Evolutionary conservation across 495 filamentous ascomycete species (phyloP), one percentile per base, ranked within the genome.

Genomic region (Xylaria longipes): DNA sequence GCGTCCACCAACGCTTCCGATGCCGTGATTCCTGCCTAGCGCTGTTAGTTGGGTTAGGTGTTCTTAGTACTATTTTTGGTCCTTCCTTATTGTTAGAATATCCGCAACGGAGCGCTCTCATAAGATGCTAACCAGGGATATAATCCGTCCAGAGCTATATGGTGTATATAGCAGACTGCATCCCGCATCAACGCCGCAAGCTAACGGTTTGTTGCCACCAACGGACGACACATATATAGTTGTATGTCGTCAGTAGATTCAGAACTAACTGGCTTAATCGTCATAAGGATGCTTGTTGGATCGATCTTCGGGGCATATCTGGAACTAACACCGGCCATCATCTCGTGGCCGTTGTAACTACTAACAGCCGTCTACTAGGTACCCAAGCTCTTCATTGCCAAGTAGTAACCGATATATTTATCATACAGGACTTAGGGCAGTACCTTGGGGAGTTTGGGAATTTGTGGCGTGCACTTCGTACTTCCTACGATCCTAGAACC

Each of bases 1-100:
- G 46, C 64, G 45, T 66, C 64, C n/a, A 22, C n/a, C 35, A 56
- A 52, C 45, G 29, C 45, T 35, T 56, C 33, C 35, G 33, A 67
- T 56, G 65, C 48, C 46, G 65, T 14, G 48, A 54, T 43, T n/a
- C 65, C 65, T n/a, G 31, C 33, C 46, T 62, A 62, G 58, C 37
- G 35, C 37, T 54, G 48, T 39, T 27, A 48, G 64, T 67, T 67
- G 64, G 64, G 64, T 56, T 41, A 67, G 65, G 65, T 67, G 35
- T 45, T 35, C 29, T 39, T 12, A 45, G 27, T 45, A 25, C 56
- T 22, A 11, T 15, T 37, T 50, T 27, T 54, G 11, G 17, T 29
- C 31, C 54, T 58, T 31, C 54, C 46, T 20, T 1, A 60, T 60
- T n/a, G 35, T 43, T 27, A 15, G 37, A 1, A 63, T n/a, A 29